These are phyloP conservation scores for Knoxdaviesia capensis DNA, from an alignment of 2,329 filamentous ascomycete species.

Conservation along the genomic window DNA sequence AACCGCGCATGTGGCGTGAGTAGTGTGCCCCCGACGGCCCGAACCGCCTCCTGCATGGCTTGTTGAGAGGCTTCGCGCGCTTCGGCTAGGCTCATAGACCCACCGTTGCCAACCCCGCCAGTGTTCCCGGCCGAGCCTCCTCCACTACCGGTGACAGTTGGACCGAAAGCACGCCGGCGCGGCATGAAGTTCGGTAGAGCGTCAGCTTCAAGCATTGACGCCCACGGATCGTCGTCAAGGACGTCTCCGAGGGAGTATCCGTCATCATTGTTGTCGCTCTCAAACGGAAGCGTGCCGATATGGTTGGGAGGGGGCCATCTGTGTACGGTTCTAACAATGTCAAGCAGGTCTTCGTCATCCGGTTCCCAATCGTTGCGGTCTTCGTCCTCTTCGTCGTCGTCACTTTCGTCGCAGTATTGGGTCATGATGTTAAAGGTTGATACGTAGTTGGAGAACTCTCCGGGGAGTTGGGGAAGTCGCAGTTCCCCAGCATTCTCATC, in stretches of 20 bases:
- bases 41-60: slow-evolving; percentile 27
- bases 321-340: background rate
- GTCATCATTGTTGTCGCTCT: slow-evolving; percentile 23
- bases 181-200: background rate
- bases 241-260: slow-evolving; percentile 5
- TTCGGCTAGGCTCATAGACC: background rate
- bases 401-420: slow-evolving; percentile 40
- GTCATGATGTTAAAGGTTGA: slow-evolving; percentile 34
- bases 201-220: too few species aligned
- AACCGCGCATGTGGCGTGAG: slow-evolving; percentile 63
- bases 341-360: background rate
- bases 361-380: slow-evolving; percentile 3
- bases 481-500: too few species aligned
- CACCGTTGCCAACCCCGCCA: background rate
- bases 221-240: background rate
- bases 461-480: slow-evolving; percentile 28
- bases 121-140: background rate
- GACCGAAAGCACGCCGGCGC: background rate
- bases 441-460: slow-evolving; percentile 27
- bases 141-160: background rate
- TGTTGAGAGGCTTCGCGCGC: slow-evolving; percentile 2
- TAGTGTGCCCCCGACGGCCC: slow-evolving; percentile 36
- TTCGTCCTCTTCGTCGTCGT: slow-evolving; percentile 13
- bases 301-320: slow-evolving; percentile 19
- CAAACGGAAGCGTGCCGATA: slow-evolving; percentile 33